phyloP scores from a whole-genome alignment of 2,329 filamentous ascomycete species.

The Byssochlamys sp. region DNA sequence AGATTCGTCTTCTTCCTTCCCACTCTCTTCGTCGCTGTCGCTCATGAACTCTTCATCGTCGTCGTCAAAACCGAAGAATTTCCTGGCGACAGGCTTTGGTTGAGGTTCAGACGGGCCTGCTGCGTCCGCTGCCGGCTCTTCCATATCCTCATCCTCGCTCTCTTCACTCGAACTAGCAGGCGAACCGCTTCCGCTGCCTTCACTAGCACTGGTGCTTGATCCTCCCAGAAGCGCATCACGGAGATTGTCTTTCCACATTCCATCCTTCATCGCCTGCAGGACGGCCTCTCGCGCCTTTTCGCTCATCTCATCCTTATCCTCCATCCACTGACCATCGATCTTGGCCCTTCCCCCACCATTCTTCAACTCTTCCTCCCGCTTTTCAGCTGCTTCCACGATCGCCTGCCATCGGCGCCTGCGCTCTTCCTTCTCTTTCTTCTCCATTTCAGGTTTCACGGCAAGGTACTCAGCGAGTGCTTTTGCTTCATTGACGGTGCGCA shows the following conservation, averaged over 20 bases:
- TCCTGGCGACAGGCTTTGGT: slow-evolving; percentile 20
- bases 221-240: slow-evolving; percentile 26
- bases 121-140: slow-evolving; percentile 8
- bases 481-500: slow-evolving; percentile 88
- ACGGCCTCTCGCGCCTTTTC: slow-evolving; percentile 75
- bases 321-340: slow-evolving; percentile 84
- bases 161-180: slow-evolving; percentile 25
- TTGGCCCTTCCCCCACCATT: slow-evolving; percentile 57
- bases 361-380: slow-evolving; percentile 71
- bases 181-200: slow-evolving; percentile 24
- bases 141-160: slow-evolving; percentile 18
- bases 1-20: slow-evolving; percentile 7
- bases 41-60: slow-evolving; percentile 40
- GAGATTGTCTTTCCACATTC: slow-evolving; percentile 35
- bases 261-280: slow-evolving; percentile 60
- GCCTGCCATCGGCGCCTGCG: slow-evolving; percentile 73
- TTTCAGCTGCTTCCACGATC: slow-evolving; percentile 74
- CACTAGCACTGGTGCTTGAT: slow-evolving; percentile 31
- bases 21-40: slow-evolving; percentile 32
- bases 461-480: slow-evolving; percentile 92
- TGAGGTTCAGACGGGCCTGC: slow-evolving; percentile 18
- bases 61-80: slow-evolving; percentile 38
- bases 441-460: slow-evolving; percentile 94
- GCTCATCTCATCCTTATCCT: slow-evolving; percentile 81
- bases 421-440: slow-evolving; percentile 81